A percentile compares a stretch with the other conserved stretches of the same genome.
These are phyloP conservation scores for Acanthochlamys bracteata DNA, from an alignment of 106 monocot genomes.

Conservation along the genomic window DNA sequence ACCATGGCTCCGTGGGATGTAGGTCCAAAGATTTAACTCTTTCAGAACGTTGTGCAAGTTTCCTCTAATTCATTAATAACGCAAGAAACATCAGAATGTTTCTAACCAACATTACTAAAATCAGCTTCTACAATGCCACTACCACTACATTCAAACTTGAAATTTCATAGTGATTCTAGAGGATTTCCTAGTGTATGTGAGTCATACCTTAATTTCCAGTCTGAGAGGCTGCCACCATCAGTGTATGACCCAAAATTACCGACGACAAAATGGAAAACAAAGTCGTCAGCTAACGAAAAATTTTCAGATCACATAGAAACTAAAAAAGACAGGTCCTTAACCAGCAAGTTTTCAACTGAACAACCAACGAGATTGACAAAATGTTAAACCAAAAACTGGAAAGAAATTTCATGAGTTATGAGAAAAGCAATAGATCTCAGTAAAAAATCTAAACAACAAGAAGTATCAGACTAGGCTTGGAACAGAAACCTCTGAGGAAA, in stretches of 20 bases:
- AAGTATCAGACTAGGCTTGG: no score
- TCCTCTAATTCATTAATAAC: conserved; percentile 40
- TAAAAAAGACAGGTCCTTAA: no score
- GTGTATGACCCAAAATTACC: conserved; percentile 2
- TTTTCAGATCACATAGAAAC: no score
- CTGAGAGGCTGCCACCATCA: conserved; percentile 55
- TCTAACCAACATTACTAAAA: not conserved
- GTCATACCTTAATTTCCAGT: conserved; percentile 71
- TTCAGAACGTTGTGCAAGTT: conserved; percentile 67
- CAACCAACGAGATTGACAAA: no score
- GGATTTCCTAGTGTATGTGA: not conserved
- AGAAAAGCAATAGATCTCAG: not conserved
- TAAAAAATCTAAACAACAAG: not conserved
- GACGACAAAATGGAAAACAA: conserved; percentile 8
- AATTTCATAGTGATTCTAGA: not conserved
- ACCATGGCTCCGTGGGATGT: conserved; percentile 95
- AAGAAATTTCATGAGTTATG: no score
- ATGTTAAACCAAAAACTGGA: no score
- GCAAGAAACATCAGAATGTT: not conserved
- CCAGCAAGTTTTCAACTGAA: no score
- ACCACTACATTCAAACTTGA: not conserved
- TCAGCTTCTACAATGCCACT: no score
- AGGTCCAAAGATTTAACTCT: conserved; percentile 77
- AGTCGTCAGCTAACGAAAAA: not conserved
- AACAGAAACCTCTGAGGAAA: no score